These are phyloP conservation scores for Chytriomyces hyalinus DNA, from an alignment of 192 early-diverging fungal species.

Conservation along the genomic window DNA sequence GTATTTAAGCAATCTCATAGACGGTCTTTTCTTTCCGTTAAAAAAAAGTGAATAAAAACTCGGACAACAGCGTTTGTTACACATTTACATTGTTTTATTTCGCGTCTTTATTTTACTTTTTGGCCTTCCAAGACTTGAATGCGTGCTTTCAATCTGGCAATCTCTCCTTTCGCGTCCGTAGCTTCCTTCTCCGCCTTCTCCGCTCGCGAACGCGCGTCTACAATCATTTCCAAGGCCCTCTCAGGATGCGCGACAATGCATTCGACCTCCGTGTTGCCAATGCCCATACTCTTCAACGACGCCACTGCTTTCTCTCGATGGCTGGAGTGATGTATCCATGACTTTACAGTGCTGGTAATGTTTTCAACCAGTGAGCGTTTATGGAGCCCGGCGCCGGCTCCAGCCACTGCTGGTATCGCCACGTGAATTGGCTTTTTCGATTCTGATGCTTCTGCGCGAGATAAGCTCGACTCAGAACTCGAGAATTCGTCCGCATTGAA, in stretches of 20 bases:
- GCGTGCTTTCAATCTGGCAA: conserved; percentile 25
- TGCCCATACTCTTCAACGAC: background rate
- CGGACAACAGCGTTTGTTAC: background rate
- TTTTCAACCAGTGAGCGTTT: background rate
- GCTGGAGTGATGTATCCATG: conserved; percentile 22
- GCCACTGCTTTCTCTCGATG: background rate
- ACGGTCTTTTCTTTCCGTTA: conserved; percentile 4
- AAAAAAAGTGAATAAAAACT: conserved; percentile 8
- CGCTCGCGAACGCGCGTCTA: conserved; percentile 1
- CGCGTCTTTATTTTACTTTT: background rate
- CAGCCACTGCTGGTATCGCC: too few relatives aligned
- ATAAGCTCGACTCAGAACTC: too few relatives aligned
- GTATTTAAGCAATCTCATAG: too few relatives aligned
- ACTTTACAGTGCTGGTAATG: conserved; percentile 19
- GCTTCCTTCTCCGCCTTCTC: conserved; percentile 17
- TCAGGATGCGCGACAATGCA: conserved; percentile 3
- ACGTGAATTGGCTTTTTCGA: too few relatives aligned
- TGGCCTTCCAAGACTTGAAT: conserved; percentile 40
- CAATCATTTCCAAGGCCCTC: conserved; percentile 6
- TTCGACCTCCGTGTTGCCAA: background rate
- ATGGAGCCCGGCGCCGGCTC: background rate
- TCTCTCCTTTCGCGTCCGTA: conserved; percentile 19
- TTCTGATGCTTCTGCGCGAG: too few relatives aligned
- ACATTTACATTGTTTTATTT: background rate
- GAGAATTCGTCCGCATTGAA: too few relatives aligned